Evolutionary conservation across 148 eudicot genomes (phyloP), one percentile per base, ranked within the genome.

Genomic region (Heliosperma pusillum): DNA sequence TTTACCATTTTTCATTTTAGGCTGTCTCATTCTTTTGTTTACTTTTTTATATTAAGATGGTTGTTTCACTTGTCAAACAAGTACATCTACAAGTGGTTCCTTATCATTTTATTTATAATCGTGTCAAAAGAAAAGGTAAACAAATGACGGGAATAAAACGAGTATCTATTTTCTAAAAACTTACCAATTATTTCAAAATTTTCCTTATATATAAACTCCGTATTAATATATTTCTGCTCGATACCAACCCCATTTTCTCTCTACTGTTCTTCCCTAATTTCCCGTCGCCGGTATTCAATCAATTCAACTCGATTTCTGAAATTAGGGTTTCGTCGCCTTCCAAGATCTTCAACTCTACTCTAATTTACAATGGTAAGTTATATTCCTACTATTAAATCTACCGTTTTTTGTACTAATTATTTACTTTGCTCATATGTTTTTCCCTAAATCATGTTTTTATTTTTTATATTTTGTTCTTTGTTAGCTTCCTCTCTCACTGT

Each of bases 401-500:
- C 15, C 7, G 4, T 20, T 24, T 7, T 55, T 59, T 21, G 1
- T 5, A 25, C 16, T 19, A 27, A 44, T 24, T 70, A 21, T 13
- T 45, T 74, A 13, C 16, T 45, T 57, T 12, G 24, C 73, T 47
- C 71, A 68, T n/a, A 17, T 67, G 6, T 42, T 24, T 20, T 36
- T 50, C 20, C 33, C 7, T 36, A 15, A 26, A n/a, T 22, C 13
- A 30, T 55, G 1, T n/a, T 62, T 36, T 11, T 17, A 55, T 22
- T 7, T 7, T 69, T 68, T 22, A 33, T 36, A 36, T 7, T 40
- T 60, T 10, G 7, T 10, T 69, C 19, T 59, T 84, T 45, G 68
- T 47, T 78, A 91, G 97, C 97, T 91, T 81, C 97, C 97, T 72
- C 78, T 91, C 26, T 89, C 97, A 59, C 79, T 91, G 13, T 82